Evolutionary conservation across 306 rosid genomes (phyloP).

Genomic region (Sesbania bispinosa): DNA sequence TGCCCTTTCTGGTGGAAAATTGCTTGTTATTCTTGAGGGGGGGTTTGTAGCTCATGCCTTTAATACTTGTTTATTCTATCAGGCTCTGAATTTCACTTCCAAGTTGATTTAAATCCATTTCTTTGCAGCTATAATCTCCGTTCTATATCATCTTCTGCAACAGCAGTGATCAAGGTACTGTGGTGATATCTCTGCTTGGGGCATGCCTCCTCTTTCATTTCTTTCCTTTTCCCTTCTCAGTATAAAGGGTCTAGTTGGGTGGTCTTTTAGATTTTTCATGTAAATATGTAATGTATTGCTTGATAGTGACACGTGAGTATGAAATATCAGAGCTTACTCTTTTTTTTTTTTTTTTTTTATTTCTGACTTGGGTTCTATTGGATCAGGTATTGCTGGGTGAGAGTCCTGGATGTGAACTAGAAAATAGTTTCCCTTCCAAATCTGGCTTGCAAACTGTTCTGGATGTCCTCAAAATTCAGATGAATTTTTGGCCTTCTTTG

Average conservation of each 20-base stretch:
- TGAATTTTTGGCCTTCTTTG: constrained; percentile 72
- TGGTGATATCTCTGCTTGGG: constrained; percentile 10
- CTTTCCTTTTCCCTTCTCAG: neutral
- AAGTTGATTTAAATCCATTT: constrained; percentile 28
- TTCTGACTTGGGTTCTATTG: constrained; percentile 24
- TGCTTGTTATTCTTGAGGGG: constrained; percentile 97
- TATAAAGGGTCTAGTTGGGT: neutral
- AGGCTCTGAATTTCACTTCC: constrained; percentile 5
- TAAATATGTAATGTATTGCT: constrained; percentile 1
- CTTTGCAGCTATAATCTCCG: constrained; percentile 93
- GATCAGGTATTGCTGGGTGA: constrained; percentile 80
- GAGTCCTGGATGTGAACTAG: constrained; percentile 47
- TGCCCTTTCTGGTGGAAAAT: constrained; percentile 75
- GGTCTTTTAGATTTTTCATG: constrained; percentile 3
- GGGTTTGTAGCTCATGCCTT: constrained; percentile 68
- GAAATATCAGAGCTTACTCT: constrained; percentile 6
- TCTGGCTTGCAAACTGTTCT: constrained; percentile 69
- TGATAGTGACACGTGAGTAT: neutral
- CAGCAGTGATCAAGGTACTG: constrained; percentile 81
- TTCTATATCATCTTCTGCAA: constrained; percentile 89
- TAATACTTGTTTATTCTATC: constrained; percentile 17
- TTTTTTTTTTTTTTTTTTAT: constrained; percentile 4
- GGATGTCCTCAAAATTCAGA: constrained; percentile 79
- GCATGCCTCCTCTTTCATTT: neutral
- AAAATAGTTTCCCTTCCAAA: constrained; percentile 54